A percentile compares a stretch with the other conserved stretches of the same genome.
Conservation (phyloP, 106 monocot genomes). For the Narthecium ossifragum region DNA sequence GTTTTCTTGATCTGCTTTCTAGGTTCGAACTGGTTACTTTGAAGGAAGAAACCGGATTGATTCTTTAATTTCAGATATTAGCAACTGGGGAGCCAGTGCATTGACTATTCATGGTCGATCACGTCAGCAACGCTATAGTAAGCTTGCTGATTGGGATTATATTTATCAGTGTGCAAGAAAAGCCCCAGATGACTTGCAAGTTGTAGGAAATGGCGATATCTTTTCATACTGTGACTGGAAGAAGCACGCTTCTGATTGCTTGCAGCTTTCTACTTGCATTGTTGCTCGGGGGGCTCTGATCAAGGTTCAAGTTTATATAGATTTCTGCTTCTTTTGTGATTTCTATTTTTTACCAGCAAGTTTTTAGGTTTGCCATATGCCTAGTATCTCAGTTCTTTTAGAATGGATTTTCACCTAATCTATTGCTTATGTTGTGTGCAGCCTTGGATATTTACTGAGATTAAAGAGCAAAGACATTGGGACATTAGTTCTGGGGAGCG, state of each 20-base stretch:
- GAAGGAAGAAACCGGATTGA: slow-evolving; percentile 90
- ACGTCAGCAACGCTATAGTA: slow-evolving; percentile 92
- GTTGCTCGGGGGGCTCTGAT: slow-evolving; percentile 83
- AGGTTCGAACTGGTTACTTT: slow-evolving; percentile 84
- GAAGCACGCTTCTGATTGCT: slow-evolving; percentile 47
- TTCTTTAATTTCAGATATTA: slow-evolving; percentile 66
- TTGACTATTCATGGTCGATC: slow-evolving; percentile 89
- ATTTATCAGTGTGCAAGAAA: slow-evolving; percentile 70
- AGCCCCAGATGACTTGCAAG: slow-evolving; percentile 50
- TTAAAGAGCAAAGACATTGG: slow-evolving; percentile 94
- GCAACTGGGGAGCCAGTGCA: slow-evolving; percentile 71
- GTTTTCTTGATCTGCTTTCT: no score
- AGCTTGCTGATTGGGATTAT: slow-evolving; percentile 95
- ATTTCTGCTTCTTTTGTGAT: neutral
- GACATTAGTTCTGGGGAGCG: slow-evolving; percentile 80
- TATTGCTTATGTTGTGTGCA: slow-evolving; percentile 16
- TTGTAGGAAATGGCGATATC: slow-evolving; percentile 91
- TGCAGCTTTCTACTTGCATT: slow-evolving; percentile 70
- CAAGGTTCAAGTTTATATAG: slow-evolving; percentile 40
- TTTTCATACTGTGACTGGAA: slow-evolving; percentile 82
- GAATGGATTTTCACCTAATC: neutral
- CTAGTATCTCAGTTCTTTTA: neutral
- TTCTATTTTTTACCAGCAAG: neutral
- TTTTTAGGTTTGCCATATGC: neutral
- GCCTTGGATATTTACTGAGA: slow-evolving; percentile 98